Evolutionary conservation across 768 basidiomycete genomes (phyloP).

Genomic region (Clathrus columnatus): DNA sequence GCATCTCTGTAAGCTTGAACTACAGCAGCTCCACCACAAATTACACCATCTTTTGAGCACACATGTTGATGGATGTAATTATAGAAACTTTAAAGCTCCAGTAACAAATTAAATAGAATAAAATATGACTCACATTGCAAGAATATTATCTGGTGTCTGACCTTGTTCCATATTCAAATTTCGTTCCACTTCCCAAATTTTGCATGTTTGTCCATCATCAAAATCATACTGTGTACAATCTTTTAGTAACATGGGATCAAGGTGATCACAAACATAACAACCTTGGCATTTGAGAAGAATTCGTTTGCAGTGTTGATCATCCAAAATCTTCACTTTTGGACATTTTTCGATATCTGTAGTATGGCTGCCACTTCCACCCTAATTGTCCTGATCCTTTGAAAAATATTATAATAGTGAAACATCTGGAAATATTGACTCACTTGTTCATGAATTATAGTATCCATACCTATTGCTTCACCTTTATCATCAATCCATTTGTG

Average conservation of each 20-base stretch:
- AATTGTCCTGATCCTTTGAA: constrained; percentile 5
- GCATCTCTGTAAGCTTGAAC: not conserved
- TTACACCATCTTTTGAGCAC: too few species aligned
- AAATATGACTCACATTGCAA: too few species aligned
- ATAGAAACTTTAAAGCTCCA: too few species aligned
- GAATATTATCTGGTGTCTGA: not conserved
- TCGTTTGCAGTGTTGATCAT: not conserved
- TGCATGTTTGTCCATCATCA: not conserved
- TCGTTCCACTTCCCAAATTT: not conserved
- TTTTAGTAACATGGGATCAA: not conserved
- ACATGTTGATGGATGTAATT: too few species aligned
- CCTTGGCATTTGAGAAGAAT: not conserved
- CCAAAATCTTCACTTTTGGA: not conserved
- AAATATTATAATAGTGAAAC: too few species aligned
- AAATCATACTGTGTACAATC: not conserved
- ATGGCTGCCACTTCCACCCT: not conserved
- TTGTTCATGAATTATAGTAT: too few species aligned
- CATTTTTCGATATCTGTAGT: not conserved
- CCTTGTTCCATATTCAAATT: not conserved
- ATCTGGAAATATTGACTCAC: too few species aligned
- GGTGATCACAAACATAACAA: not conserved
- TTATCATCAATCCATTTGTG: too few species aligned
- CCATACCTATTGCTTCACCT: too few species aligned
- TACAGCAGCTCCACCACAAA: too few species aligned
- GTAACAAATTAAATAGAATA: too few species aligned